Evolutionary conservation across 2,329 filamentous ascomycete genomes (phyloP), one percentile per base, ranked within the genome.

Genomic region (Diaporthe humulicola): DNA sequence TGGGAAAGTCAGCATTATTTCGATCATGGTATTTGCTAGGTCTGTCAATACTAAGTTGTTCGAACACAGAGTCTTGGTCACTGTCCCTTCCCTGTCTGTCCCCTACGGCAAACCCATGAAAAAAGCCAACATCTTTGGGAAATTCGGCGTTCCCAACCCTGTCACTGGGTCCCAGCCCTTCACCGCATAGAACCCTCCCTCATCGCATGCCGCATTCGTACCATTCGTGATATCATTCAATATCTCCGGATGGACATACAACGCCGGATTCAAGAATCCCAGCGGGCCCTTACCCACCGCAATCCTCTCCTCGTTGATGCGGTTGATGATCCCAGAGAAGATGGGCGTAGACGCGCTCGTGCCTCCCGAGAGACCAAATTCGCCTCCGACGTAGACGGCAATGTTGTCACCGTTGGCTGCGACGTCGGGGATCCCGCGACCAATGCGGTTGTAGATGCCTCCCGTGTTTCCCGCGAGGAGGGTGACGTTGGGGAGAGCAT

Each of bases 261-360:
- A 22, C 36, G 67, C 56, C 38, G 74, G 82, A 74, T 84, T 84
- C 66, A 84, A 76, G 72, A 84, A 84, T 2, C 83, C 82, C 0
- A 86, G 76, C 0, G 83, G 78, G 28, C 70, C 77, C 78, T 88
- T 86, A 6, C 88, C 88, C 9, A 81, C 82, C 0, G 86, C 82
- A 25, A 92, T 81, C 52, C 90, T 83, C 0, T 88, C 90, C 77
- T 93, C 91, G 77, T 94, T 94, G 73, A 93, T 82, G 4, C 93
- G 86, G 1, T 89, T 85, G 50, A 94, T 84, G 64, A 93, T 85
- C 5, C 86, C 88, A 0, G 90, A 88, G 42, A 90, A 89, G 0
- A 90, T 83, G 0, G 93, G 93, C 0, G 89, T 82, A 0, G 91
- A 87, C 45, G 90, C 88, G 38, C 86, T 88, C 4, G 87, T 90